A percentile compares a stretch with the other conserved stretches of the same genome.
phyloP scores from a whole-genome alignment of 176 grass and related monocot species.

The Aegilops speltoides region DNA sequence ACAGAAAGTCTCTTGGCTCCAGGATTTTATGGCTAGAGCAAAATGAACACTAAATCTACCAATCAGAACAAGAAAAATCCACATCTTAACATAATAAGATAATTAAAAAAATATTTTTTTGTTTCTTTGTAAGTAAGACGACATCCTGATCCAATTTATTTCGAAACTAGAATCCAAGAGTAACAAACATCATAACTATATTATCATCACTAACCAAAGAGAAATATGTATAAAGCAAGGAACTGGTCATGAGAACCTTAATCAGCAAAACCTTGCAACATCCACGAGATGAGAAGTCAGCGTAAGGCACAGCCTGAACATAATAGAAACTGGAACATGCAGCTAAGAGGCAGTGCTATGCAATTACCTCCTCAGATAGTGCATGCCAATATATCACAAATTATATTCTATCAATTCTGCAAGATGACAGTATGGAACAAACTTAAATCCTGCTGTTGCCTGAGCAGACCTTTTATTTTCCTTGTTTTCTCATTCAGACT shows the following conservation, averaged over 20 bases:
- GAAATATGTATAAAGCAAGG: background rate
- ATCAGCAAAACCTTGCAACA: background rate
- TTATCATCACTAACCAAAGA: background rate
- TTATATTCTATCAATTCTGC: background rate
- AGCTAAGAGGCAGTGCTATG: background rate
- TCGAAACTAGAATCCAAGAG: background rate
- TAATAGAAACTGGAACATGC: background rate
- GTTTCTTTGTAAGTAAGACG: background rate
- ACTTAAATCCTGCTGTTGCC: background rate
- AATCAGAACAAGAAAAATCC: background rate
- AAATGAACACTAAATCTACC: background rate
- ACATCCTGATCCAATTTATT: background rate
- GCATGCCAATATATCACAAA: background rate
- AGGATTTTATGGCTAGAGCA: background rate
- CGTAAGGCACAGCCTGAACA: slow-evolving; percentile 2
- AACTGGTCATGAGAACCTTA: background rate
- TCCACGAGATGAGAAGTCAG: background rate
- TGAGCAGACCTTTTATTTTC: too few species aligned
- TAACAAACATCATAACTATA: background rate
- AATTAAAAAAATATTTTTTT: background rate
- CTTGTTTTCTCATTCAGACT: too few species aligned
- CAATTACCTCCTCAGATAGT: background rate
- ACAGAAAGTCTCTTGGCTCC: background rate
- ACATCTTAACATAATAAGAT: background rate
- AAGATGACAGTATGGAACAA: background rate